phyloP scores from a whole-genome alignment of 257 asterid genomes.

The Lithospermum erythrorhizon region DNA sequence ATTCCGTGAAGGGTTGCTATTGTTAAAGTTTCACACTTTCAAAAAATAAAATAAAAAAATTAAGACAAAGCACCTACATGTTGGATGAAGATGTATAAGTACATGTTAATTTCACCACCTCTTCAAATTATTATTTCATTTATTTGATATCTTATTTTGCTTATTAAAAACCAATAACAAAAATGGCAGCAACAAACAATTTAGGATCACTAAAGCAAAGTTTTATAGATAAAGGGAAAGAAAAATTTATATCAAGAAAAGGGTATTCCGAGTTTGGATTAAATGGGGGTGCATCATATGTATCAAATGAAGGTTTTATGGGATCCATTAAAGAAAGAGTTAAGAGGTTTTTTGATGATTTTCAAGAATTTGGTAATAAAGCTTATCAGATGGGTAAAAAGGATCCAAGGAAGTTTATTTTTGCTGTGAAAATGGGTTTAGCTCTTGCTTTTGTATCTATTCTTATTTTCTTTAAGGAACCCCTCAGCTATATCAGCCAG shows the following conservation, averaged over 20 bases:
- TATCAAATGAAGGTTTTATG: constrained; percentile 17
- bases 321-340: constrained; percentile 11
- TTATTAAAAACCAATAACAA: background rate
- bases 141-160: background rate
- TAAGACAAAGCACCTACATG: background rate
- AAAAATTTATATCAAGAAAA: constrained; percentile 39
- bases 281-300: background rate
- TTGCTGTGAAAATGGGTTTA: constrained; percentile 37
- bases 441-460: constrained; percentile 34
- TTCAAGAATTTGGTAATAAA: constrained; percentile 8
- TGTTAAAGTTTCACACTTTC: too few relatives aligned
- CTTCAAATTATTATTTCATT: background rate
- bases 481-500: constrained; percentile 27
- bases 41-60: too few relatives aligned
- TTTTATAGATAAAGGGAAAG: constrained; percentile 43
- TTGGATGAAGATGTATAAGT: background rate
- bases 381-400: constrained; percentile 32
- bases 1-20: too few relatives aligned
- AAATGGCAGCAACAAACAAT: constrained; percentile 30
- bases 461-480: constrained; percentile 41
- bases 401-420: constrained; percentile 37
- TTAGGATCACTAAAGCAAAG: constrained; percentile 62
- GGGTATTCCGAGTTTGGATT: constrained; percentile 37
- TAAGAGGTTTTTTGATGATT: constrained; percentile 6
- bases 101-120: background rate